Conservation (phyloP, 164 flowering plant genomes). For the Litsea cubeba region DNA sequence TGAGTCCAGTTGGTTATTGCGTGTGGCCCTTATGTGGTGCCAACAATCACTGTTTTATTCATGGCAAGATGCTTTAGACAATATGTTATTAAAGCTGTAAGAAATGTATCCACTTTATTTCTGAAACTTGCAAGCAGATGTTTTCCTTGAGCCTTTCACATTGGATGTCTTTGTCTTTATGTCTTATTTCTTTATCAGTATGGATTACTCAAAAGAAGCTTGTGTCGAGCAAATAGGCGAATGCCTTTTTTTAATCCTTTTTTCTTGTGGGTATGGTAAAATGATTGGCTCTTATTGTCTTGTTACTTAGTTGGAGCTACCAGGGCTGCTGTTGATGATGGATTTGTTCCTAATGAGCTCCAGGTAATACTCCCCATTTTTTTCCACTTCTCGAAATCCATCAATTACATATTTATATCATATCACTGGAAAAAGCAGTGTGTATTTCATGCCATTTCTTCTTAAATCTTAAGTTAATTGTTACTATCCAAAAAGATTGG, state of each 20-base stretch:
- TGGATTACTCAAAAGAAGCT: too few relatives aligned
- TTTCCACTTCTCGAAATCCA: background rate
- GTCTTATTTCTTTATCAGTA: too few relatives aligned
- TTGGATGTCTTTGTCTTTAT: background rate
- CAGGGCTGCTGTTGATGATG: slow-evolving; percentile 99
- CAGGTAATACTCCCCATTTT: slow-evolving; percentile 54
- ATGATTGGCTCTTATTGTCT: slow-evolving; percentile 8
- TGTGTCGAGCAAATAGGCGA: background rate
- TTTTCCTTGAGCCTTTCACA: background rate
- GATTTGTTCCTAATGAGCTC: slow-evolving; percentile 93
- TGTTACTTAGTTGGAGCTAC: slow-evolving; percentile 85
- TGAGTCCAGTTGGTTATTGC: too few relatives aligned
- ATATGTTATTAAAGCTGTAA: too few relatives aligned
- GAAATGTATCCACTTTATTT: background rate
- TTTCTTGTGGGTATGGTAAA: background rate
- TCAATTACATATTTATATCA: background rate
- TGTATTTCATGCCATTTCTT: background rate
- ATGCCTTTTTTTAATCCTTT: background rate
- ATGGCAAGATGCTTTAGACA: too few relatives aligned
- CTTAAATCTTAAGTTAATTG: background rate
- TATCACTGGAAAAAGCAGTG: background rate
- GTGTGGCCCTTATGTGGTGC: too few relatives aligned
- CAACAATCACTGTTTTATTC: too few relatives aligned
- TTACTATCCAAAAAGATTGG: background rate
- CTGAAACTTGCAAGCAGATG: slow-evolving; percentile 1